Conservation (phyloP, 106 monocot species). For the Agapanthus africanus region DNA sequence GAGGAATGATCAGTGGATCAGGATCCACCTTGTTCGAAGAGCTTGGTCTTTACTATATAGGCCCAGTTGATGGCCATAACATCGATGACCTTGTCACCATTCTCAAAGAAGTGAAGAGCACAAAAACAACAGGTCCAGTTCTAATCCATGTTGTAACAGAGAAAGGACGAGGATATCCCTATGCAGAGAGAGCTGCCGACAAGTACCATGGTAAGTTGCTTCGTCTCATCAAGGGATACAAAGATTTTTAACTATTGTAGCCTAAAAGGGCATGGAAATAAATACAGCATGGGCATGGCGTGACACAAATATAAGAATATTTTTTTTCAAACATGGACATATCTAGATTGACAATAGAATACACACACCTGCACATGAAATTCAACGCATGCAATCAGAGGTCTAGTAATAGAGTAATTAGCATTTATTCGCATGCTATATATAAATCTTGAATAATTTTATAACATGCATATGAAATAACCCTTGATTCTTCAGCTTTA, state of each 20-base stretch:
- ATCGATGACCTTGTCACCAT: constrained; percentile 83
- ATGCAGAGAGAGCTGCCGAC: constrained; percentile 85
- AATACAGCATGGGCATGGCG: too few species aligned
- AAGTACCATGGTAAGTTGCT: constrained; percentile 74
- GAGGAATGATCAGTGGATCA: constrained; percentile 93
- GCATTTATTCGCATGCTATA: too few species aligned
- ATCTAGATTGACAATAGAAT: too few species aligned
- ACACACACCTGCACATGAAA: too few species aligned
- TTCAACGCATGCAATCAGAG: too few species aligned
- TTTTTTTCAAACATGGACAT: too few species aligned
- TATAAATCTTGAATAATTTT: too few species aligned
- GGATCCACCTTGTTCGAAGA: constrained; percentile 89
- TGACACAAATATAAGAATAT: too few species aligned
- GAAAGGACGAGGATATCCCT: constrained; percentile 92
- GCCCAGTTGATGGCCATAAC: constrained; percentile 91
- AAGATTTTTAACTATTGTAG: not conserved
- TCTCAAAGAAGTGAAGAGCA: constrained; percentile 84
- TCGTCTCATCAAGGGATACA: not conserved
- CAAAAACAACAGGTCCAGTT: constrained; percentile 82
- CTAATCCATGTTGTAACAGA: constrained; percentile 94
- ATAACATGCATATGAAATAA: too few species aligned
- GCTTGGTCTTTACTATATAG: constrained; percentile 96
- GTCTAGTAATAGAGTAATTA: too few species aligned
- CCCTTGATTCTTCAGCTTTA: too few species aligned
- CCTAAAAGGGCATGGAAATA: too few species aligned